These are phyloP conservation scores for Cardiospermum halicacabum DNA, from an alignment of 345 rosid genomes.

Conservation along the genomic window DNA sequence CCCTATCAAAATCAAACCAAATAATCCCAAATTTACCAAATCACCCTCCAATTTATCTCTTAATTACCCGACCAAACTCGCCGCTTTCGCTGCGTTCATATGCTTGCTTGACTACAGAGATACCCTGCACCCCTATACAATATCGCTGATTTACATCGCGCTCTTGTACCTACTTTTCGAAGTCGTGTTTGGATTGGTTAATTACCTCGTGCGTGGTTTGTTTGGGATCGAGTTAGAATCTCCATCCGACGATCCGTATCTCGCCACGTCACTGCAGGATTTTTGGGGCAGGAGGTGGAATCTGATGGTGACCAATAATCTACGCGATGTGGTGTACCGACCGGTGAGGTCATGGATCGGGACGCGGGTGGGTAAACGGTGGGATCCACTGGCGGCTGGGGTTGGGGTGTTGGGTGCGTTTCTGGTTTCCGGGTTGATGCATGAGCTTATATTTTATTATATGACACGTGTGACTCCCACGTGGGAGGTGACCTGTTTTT, in stretches of 20 bases:
- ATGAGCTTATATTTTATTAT: conserved; percentile 27
- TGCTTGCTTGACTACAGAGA: too few relatives aligned
- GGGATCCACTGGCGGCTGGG: not conserved
- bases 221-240: conserved; percentile 29
- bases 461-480: conserved; percentile 21
- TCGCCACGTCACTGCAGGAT: conserved; percentile 32
- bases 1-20: too few relatives aligned
- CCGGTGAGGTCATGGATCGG: conserved; percentile 4
- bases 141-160: too few relatives aligned
- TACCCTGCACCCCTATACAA: too few relatives aligned
- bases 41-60: too few relatives aligned
- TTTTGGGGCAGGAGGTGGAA: conserved; percentile 37
- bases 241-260: conserved; percentile 40
- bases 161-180: conserved; percentile 30
- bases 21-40: not conserved
- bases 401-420: conserved; percentile 12
- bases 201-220: conserved; percentile 11
- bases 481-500: conserved; percentile 32
- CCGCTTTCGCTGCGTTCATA: too few relatives aligned
- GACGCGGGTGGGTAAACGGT: not conserved
- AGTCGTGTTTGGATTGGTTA: conserved; percentile 21
- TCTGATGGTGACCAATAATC: conserved; percentile 23
- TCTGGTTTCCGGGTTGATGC: conserved; percentile 27
- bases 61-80: too few relatives aligned
- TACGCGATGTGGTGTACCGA: conserved; percentile 18